phyloP scores from a whole-genome alignment of 2,329 filamentous ascomycete genomes.

The Rhynchosporium agropyri region DNA sequence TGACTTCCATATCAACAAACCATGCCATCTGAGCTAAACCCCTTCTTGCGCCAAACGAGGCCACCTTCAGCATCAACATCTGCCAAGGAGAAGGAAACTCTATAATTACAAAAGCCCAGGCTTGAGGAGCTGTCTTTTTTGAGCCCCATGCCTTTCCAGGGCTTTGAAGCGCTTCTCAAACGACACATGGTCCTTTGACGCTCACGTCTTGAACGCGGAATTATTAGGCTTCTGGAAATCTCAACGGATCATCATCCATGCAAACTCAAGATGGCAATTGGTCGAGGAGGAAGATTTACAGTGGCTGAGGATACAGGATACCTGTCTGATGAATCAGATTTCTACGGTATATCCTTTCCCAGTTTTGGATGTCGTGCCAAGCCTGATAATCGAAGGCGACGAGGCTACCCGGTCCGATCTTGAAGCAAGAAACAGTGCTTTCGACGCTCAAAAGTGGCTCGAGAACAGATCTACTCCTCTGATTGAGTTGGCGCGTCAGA shows the following conservation, averaged over 20 bases:
- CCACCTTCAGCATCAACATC: neutral
- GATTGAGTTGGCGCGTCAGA: conserved; percentile 42
- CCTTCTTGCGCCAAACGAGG: neutral
- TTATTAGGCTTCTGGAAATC: neutral
- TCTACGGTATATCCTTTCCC: conserved; percentile 52
- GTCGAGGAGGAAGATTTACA: conserved; percentile 6
- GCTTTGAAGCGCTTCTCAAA: neutral
- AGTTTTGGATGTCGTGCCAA: conserved; percentile 1
- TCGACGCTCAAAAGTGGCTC: conserved; percentile 57
- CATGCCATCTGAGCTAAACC: neutral
- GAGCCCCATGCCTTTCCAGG: neutral
- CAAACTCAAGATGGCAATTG: conserved; percentile 27
- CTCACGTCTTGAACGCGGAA: conserved; percentile 19
- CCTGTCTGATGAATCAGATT: conserved; percentile 53
- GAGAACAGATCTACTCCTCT: conserved; percentile 41
- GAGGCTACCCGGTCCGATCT: conserved; percentile 52
- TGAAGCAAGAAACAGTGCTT: conserved; percentile 52
- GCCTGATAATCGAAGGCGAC: conserved; percentile 52
- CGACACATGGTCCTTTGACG: conserved; percentile 7
- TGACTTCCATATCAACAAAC: conserved; percentile 11
- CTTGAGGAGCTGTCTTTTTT: neutral
- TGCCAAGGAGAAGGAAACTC: too few species aligned
- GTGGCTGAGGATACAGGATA: conserved; percentile 28
- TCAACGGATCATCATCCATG: conserved; percentile 1
- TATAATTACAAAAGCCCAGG: neutral